phyloP scores from a whole-genome alignment of 106 monocot species.

The Alisma plantagoaquatica region DNA sequence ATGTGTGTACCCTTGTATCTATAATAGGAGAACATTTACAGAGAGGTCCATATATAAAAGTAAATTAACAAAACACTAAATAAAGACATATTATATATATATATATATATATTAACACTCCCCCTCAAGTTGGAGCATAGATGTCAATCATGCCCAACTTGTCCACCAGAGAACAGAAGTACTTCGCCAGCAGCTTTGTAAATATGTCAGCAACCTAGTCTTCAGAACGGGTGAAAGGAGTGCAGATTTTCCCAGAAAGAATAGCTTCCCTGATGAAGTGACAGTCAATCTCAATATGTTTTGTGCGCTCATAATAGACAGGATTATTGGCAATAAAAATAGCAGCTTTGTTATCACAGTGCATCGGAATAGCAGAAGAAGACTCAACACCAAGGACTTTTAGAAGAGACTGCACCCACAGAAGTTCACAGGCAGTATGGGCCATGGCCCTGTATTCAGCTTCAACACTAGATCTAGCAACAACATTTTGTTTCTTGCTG shows the following conservation, averaged over 20 bases:
- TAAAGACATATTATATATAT: too few species aligned
- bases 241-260: not conserved
- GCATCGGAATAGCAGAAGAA: not conserved
- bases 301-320: not conserved
- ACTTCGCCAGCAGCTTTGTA: not conserved
- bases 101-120: too few species aligned
- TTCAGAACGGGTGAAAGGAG: not conserved
- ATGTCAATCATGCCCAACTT: not conserved
- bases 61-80: too few species aligned
- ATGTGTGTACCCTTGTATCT: too few species aligned
- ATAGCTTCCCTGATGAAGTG: not conserved
- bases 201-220: not conserved
- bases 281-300: not conserved
- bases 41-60: too few species aligned
- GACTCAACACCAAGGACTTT: not conserved
- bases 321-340: not conserved
- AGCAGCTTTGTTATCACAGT: not conserved
- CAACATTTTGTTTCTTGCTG: not conserved
- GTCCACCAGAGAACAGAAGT: not conserved
- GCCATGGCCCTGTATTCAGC: not conserved
- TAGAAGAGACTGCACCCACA: not conserved
- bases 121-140: not conserved
- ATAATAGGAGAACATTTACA: too few species aligned
- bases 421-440: not conserved
- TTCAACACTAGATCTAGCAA: not conserved